Percentiles rank a stretch among this genome's conserved stretches.
Conservation (phyloP, 441 rosid genomes). For the Populus tomentosa region DNA sequence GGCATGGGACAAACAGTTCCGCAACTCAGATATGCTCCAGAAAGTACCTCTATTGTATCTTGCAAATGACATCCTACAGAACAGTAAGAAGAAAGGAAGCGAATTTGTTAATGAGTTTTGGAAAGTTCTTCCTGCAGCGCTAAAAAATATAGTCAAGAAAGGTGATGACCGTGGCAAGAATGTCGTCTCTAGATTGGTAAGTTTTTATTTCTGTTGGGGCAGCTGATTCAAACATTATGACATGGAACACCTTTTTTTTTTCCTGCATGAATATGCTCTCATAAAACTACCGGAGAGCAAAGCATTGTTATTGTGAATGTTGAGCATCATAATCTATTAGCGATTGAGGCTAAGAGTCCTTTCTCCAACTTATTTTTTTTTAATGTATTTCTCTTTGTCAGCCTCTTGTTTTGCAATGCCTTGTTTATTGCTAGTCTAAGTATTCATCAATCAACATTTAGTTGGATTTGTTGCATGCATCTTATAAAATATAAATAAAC, state of each 20-base stretch:
- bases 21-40: slow-evolving; percentile 42
- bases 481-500: no score
- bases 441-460: no score
- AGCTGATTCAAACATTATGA: background rate
- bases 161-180: slow-evolving; percentile 47
- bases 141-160: slow-evolving; percentile 37
- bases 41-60: slow-evolving; percentile 42
- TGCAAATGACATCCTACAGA: slow-evolving; percentile 53
- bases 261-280: background rate
- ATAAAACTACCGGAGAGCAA: background rate
- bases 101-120: slow-evolving; percentile 57
- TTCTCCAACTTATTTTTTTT: no score
- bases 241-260: background rate
- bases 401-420: background rate
- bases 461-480: background rate
- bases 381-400: no score
- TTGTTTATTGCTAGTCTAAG: background rate
- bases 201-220: background rate
- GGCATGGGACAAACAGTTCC: slow-evolving; percentile 42
- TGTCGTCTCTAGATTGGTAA: slow-evolving; percentile 44
- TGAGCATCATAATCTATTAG: no score
- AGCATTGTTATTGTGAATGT: background rate
- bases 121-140: slow-evolving; percentile 50
- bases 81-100: slow-evolving; percentile 43
- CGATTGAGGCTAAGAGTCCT: no score